Evolutionary conservation across 257 asterid species (phyloP), one percentile per base, ranked within the genome.

Genomic region (Penstemon newberryi): DNA sequence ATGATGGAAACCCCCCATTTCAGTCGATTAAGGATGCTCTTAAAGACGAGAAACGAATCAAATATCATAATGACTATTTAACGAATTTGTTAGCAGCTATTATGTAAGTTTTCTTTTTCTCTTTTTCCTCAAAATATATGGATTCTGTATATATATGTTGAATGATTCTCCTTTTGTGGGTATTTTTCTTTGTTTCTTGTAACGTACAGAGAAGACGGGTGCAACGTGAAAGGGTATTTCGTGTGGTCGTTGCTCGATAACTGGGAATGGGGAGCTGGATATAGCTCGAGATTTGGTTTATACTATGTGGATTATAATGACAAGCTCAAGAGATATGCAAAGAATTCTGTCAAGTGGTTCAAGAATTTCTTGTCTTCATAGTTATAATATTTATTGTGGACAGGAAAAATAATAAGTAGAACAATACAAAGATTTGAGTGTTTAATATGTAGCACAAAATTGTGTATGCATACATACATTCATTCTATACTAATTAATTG

Each of bases 241-340:
- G 95, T 52, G 1, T 93, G 99, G 99, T 93, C 99, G 12, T 44
- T 93, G 68, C 73, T 93, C 40, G 99, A 93, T 73, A 90, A 93
- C 49, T 93, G 97, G 99, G 96, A 93, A 82, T 88, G 97, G 99
- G 81, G 66, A 57, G 94, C 91, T 70, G 96, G 96, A 63, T 90
- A 33, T 60, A 80, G 78, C 10, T 85, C 94, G 1, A 82, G 99
- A 47, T 93, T 93, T 58, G 97, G 97, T 54, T 71, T 93, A 4
- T 87, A 87, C 80, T 93, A 69, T 55, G 99, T 93, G 7, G 96
- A 93, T 80, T 93, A 77, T 60, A 84, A 87, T 0, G 88, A 87
- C 74, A 83, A 85, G 12, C 82, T 76, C 33, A 91, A 81, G 82
- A 84, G 99, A 84, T 81, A 86, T 74, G 86, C 97, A 3, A 93